Conservation (phyloP, 148 eudicot species). For the Cornus florida region DNA sequence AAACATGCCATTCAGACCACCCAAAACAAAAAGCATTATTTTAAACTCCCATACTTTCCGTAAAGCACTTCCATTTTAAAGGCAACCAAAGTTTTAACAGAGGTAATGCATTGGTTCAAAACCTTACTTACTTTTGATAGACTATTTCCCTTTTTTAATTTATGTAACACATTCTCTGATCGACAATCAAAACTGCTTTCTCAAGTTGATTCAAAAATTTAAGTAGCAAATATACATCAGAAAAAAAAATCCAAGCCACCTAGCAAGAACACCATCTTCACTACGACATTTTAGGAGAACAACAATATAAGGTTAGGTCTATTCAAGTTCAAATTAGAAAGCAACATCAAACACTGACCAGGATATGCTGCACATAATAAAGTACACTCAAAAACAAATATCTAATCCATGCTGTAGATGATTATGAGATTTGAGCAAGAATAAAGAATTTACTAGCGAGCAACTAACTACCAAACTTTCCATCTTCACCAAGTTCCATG, state of each 20-base stretch:
- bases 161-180: not conserved
- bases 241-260: not conserved
- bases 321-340: not conserved
- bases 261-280: not conserved
- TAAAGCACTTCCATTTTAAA: not conserved
- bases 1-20: not conserved
- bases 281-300: not conserved
- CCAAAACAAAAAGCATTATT: not conserved
- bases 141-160: not conserved
- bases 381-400: not conserved
- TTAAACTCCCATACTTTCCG: not conserved
- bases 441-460: not conserved
- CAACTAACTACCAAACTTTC: conserved; percentile 30
- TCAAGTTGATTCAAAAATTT: not conserved
- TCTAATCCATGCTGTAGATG: conserved; percentile 3
- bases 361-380: too few relatives aligned
- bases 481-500: conserved; percentile 62
- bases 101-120: not conserved
- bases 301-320: not conserved
- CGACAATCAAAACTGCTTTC: not conserved
- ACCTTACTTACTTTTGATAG: not conserved
- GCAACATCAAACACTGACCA: not conserved
- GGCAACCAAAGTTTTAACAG: not conserved
- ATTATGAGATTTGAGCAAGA: conserved; percentile 3
- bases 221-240: not conserved